phyloP scores from a whole-genome alignment of 2,329 filamentous ascomycete species.

The Leptographium galeiforme region DNA sequence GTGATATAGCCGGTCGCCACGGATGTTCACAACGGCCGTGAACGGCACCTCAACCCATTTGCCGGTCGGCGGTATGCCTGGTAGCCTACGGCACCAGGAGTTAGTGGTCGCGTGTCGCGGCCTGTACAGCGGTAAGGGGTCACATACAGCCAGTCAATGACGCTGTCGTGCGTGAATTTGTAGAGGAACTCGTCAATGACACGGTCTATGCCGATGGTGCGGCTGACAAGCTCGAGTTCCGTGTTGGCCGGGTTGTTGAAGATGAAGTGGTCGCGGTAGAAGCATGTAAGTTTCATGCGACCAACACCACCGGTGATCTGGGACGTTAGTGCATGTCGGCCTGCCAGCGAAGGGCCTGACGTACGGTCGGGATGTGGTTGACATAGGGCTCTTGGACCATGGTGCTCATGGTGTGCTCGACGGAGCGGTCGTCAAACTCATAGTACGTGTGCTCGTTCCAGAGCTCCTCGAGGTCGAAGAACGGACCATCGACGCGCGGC shows the following conservation, averaged over 20 bases:
- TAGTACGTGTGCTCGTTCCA: conserved; percentile 68
- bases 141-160: conserved; percentile 57
- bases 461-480: conserved; percentile 61
- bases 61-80: conserved; percentile 45
- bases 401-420: conserved; percentile 64
- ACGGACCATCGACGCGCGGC: conserved; percentile 45
- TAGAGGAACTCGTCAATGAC: conserved; percentile 60
- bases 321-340: background rate
- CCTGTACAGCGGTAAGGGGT: background rate
- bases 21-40: conserved; percentile 51
- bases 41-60: conserved; percentile 45
- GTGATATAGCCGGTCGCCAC: conserved; percentile 54
- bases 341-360: conserved; percentile 17
- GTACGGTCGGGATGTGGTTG: conserved; percentile 60
- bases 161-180: conserved; percentile 46
- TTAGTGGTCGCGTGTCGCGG: background rate
- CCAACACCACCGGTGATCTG: conserved; percentile 52
- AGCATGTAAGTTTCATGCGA: conserved; percentile 44
- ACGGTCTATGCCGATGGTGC: conserved; percentile 58
- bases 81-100: conserved; percentile 25
- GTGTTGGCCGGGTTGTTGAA: conserved; percentile 59
- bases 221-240: conserved; percentile 52
- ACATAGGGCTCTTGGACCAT: conserved; percentile 73
- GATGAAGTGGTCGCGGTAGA: conserved; percentile 64
- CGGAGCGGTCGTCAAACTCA: conserved; percentile 56